Percentiles rank a stretch among this genome's conserved stretches.
These are phyloP conservation scores for Apiospora pterosperma DNA, from an alignment of 2,329 filamentous ascomycete genomes.

Conservation along the genomic window DNA sequence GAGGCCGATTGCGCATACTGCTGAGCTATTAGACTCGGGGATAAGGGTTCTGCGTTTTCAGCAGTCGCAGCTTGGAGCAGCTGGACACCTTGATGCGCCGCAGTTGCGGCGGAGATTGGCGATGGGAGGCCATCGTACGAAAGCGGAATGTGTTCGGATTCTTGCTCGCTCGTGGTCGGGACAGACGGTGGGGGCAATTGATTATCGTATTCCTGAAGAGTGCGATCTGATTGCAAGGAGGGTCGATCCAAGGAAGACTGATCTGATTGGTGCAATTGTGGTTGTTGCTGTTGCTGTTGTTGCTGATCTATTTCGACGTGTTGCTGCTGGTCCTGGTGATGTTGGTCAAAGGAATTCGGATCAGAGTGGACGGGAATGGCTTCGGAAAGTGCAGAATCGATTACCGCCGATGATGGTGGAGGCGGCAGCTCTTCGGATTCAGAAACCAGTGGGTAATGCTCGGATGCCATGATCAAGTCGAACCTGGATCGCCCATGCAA, in stretches of 20 bases:
- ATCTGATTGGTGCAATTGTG: background rate
- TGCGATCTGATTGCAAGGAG: background rate
- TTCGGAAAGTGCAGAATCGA: background rate
- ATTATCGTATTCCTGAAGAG: background rate
- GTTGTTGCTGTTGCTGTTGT: background rate
- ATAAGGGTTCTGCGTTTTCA: background rate
- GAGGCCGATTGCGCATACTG: conserved; percentile 31
- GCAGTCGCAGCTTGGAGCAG: conserved; percentile 9
- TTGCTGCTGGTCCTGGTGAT: background rate
- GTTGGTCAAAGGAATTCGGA: background rate
- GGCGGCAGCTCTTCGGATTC: conserved; percentile 4
- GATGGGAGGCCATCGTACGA: conserved; percentile 8
- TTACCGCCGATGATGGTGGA: background rate
- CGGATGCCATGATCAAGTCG: background rate
- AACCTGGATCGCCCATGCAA: background rate
- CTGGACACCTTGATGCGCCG: conserved; percentile 4
- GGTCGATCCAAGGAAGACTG: background rate
- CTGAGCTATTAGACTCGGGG: conserved; percentile 20
- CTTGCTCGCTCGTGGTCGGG: background rate
- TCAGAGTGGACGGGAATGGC: background rate
- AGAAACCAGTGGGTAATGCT: conserved; percentile 6
- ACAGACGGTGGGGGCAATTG: background rate
- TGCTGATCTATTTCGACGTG: background rate
- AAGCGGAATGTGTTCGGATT: conserved; percentile 4
- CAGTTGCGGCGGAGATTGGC: conserved; percentile 2